Evolutionary conservation across 1,284 basidiomycete species (phyloP).

Genomic region (Sphagnurus paluster): DNA sequence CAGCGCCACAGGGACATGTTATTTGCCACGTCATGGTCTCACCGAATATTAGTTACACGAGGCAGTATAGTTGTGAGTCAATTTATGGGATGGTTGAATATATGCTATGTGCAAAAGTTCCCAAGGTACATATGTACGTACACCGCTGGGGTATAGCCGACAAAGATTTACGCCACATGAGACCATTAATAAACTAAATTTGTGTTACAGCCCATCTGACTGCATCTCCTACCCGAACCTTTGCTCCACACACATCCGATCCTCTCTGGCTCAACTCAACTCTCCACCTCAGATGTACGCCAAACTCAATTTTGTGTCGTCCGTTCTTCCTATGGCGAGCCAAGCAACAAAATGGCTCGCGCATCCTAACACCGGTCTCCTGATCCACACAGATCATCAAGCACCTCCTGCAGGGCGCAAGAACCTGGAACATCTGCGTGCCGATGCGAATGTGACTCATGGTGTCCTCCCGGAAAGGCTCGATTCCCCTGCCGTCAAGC

Average conservation of each 20-base stretch:
- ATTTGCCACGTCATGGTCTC: too few relatives aligned
- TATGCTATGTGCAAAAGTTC: too few relatives aligned
- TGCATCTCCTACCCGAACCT: conserved; percentile 10
- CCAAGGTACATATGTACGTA: too few relatives aligned
- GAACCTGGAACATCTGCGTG: conserved; percentile 14
- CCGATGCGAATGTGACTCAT: conserved; percentile 13
- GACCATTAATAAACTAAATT: too few relatives aligned
- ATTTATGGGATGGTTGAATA: too few relatives aligned
- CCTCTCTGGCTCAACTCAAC: conserved; percentile 5
- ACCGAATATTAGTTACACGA: too few relatives aligned
- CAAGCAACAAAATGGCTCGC: conserved; percentile 17
- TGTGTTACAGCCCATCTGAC: conserved; percentile 11
- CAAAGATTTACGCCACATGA: too few relatives aligned
- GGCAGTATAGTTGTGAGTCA: too few relatives aligned
- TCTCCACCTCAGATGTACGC: conserved; percentile 17
- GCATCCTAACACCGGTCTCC: conserved; percentile 11
- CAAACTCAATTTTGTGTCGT: conserved; percentile 16
- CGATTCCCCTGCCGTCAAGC: not conserved
- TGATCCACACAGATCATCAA: conserved; percentile 18
- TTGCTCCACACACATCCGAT: not conserved
- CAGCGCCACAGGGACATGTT: too few relatives aligned
- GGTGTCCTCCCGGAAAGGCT: conserved; percentile 13
- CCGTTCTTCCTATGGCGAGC: conserved; percentile 15
- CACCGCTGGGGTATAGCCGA: too few relatives aligned
- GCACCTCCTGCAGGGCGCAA: conserved; percentile 15